Evolutionary conservation across 2,329 filamentous ascomycete species (phyloP), one percentile per base, ranked within the genome.

Genomic region (Alternaria sp.): DNA sequence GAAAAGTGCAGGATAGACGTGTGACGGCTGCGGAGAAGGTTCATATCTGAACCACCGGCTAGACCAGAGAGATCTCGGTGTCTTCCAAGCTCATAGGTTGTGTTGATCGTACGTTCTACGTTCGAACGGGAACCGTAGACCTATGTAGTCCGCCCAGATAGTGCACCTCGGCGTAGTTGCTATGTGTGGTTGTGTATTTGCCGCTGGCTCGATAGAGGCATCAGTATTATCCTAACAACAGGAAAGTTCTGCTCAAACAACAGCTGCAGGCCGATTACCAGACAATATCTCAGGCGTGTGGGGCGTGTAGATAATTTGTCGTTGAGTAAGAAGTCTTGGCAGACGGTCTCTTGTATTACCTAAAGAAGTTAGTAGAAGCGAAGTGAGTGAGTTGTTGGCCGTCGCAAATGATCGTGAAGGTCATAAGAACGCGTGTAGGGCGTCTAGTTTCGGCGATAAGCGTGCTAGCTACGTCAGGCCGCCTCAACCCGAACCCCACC

Each of bases 341-440:
- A 47, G 19, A 57, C 23, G 32, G 15, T 28, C 25, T 40, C 10
- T 49, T 50, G 45, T 32, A 32, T 32, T 44, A n/a, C 23, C 54
- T 19, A 12, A 40, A 57, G n/a, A 15, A 28, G 57, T 47, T 36
- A 59, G 40, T 8, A 21, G 40, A 49, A 23, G 44, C 12, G 13
- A 17, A 19, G 25, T 12, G 54, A 17, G 43, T 36, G 44, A 21
- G 13, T 49, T 26, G 26, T 60, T 61, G 36, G 49, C 52, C 8
- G 40, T 26, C n/a, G 46, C 43, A 44, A 46, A 60, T 36, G 28
- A 44, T 60, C 44, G 19, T 23, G 19, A 47, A 57, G 59, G 50
- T 62, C 60, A 59, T 56, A 54, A 54, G 60, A 65, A 57, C 52
- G 65, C 65, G 65, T 67, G 51, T 67, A 62, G 7, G 49, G 65